Conservation (phyloP, 2,329 filamentous ascomycete species). For the Colletotrichum spinosum region DNA sequence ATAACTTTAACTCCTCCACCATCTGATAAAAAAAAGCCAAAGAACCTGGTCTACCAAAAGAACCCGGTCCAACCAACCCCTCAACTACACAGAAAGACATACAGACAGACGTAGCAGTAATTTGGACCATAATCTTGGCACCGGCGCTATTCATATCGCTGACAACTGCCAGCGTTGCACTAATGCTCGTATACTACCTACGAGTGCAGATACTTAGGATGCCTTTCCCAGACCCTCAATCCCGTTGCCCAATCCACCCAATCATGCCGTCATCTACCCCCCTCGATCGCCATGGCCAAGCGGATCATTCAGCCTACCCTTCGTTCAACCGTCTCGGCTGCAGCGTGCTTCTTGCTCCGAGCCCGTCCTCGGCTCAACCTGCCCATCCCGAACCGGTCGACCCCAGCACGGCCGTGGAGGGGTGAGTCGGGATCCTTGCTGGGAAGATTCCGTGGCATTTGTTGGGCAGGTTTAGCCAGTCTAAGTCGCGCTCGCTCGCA, state of each 20-base stretch:
- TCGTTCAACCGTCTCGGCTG: constrained; percentile 26
- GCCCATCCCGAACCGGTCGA: constrained; percentile 4
- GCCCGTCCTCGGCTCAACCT: constrained; percentile 30
- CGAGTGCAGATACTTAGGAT: constrained; percentile 4
- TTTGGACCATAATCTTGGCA: constrained; percentile 1
- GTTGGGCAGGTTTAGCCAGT: constrained; percentile 26
- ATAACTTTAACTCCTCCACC: constrained; percentile 40
- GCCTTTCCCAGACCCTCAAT: constrained; percentile 12
- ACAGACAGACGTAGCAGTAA: constrained; percentile 3
- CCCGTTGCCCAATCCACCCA: constrained; percentile 13
- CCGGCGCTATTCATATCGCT: constrained; percentile 4
- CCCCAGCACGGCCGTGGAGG: constrained; percentile 7
- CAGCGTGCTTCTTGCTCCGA: constrained; percentile 25
- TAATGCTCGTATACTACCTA: not conserved
- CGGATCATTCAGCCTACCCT: constrained; percentile 29
- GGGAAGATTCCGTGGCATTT: constrained; percentile 19
- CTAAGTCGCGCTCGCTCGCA: constrained; percentile 18
- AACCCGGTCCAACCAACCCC: not conserved
- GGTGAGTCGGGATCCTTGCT: constrained; percentile 24
- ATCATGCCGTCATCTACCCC: constrained; percentile 31
- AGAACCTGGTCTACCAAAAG: not conserved
- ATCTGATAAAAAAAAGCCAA: constrained; percentile 31
- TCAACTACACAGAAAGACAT: not conserved
- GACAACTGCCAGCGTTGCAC: constrained; percentile 10
- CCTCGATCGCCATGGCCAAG: constrained; percentile 30